Conservation (phyloP, 768 basidiomycete species). For the Leccinum ochraceum region DNA sequence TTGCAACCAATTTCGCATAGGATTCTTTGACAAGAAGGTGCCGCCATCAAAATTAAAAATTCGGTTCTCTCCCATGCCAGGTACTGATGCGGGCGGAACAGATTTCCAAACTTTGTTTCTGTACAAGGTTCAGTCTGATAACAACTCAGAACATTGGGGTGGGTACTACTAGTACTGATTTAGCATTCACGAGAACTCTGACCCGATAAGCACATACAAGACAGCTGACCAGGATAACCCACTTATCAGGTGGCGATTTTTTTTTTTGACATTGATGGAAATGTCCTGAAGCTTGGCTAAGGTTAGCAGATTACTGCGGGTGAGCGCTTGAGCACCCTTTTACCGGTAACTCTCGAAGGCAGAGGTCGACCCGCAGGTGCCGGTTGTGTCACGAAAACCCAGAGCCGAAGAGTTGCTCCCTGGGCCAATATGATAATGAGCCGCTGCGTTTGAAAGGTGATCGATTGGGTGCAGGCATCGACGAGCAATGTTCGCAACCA, state of each 20-base stretch:
- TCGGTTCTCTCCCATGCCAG: slow-evolving; percentile 10
- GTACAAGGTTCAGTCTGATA: slow-evolving; percentile 22
- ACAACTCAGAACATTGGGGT: slow-evolving; percentile 9
- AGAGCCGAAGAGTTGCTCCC: background rate
- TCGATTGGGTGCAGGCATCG: background rate
- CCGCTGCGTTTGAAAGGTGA: background rate
- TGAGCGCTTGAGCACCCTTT: slow-evolving; percentile 5
- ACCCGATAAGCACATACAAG: slow-evolving; percentile 24
- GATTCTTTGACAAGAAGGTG: background rate
- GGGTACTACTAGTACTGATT: slow-evolving; percentile 4
- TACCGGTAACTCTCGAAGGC: slow-evolving; percentile 3
- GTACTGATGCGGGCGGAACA: slow-evolving; percentile 16
- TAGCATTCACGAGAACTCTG: slow-evolving; percentile 16
- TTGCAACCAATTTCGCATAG: slow-evolving; percentile 4
- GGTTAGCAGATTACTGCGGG: slow-evolving; percentile 17
- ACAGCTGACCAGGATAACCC: slow-evolving; percentile 28
- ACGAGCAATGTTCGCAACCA: background rate
- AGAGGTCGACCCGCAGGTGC: background rate
- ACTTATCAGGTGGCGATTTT: slow-evolving; percentile 17
- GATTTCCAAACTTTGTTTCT: slow-evolving; percentile 12
- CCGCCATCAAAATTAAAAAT: slow-evolving; percentile 16
- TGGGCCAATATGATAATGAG: background rate
- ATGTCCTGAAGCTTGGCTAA: slow-evolving; percentile 1
- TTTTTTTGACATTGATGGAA: slow-evolving; percentile 8
- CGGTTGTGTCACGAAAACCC: slow-evolving; percentile 1